Evolutionary conservation across 345 rosid species (phyloP), one percentile per base, ranked within the genome.

Genomic region (Populus alba): DNA sequence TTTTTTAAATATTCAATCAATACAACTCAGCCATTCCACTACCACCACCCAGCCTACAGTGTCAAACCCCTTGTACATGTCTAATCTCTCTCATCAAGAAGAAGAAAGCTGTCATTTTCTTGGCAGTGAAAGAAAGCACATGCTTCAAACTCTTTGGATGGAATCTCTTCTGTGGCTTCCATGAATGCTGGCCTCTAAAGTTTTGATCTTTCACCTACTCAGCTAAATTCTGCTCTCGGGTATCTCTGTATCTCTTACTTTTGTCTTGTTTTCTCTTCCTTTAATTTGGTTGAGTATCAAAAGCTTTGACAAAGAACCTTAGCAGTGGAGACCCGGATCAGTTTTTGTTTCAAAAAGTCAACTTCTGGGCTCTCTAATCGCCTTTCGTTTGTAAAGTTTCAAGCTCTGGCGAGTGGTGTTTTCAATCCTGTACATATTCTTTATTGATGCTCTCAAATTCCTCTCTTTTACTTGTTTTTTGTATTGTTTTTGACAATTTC

Each of bases 291-390:
- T 22, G 51, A 61, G 27, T 57, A 47, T 43, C 38, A 53, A 41
- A 62, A 76, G 66, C 49, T 47, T 51, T 22, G 62, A 55, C 62
- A n/a, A 22, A 66, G 51, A 76, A 76, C 57, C 59, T 78, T 51
- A 67, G 73, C n/a, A 38, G 65, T 45, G 22, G 74, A 59, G 75
- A 51, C 71, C 81, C 76, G 70, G 69, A 72, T 77, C 73, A 62
- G 25, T 76, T 55, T 65, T 6, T 47, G 6, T 9, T 57, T 38
- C 68, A 68, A 68, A 74, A 61, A 5, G 31, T 66, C 78, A 16
- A 33, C 47, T 22, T 68, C 9, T 59, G 69, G 74, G 77, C n/a
- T 63, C 62, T 51, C 61, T 66, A 20, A 35, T 71, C 49, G 68
- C 61, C 69, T 16, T 43, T 71, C 49, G 68, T 77, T 81, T 41